Conservation (phyloP, 768 basidiomycete genomes). For the Lentinula sp. region DNA sequence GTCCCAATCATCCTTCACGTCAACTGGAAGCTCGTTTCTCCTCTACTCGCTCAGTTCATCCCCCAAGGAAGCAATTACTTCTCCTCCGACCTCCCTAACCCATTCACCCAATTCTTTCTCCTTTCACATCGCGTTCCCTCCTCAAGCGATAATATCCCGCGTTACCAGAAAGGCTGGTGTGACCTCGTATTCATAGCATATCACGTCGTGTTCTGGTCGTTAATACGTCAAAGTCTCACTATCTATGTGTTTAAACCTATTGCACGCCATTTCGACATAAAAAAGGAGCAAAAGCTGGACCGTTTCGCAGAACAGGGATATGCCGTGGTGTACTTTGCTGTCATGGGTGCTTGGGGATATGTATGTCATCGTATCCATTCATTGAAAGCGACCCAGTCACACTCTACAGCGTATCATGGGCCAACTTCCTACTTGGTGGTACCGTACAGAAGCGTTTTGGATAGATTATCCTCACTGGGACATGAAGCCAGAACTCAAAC, state of each 20-base stretch:
- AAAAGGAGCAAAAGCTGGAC: constrained; percentile 39
- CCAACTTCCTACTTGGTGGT: constrained; percentile 81
- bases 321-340: constrained; percentile 51
- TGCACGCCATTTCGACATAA: constrained; percentile 38
- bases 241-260: not conserved
- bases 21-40: constrained; percentile 33
- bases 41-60: not conserved
- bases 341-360: constrained; percentile 48
- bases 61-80: constrained; percentile 11
- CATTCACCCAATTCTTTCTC: constrained; percentile 49
- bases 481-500: constrained; percentile 79
- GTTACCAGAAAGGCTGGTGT: constrained; percentile 45
- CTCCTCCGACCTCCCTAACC: constrained; percentile 36
- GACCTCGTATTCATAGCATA: constrained; percentile 59
- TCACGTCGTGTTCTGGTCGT: constrained; percentile 64
- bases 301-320: constrained; percentile 75
- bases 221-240: constrained; percentile 54
- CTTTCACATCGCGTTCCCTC: constrained; percentile 41
- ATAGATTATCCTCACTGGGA: constrained; percentile 86
- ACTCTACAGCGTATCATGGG: constrained; percentile 69
- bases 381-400: not conserved
- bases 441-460: constrained; percentile 80
- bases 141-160: constrained; percentile 28
- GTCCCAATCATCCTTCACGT: constrained; percentile 36
- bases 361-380: constrained; percentile 28